A percentile compares a stretch with the other conserved stretches of the same genome.
Evolutionary conservation across 106 monocot genomes (phyloP).

Genomic region (Acanthochlamys bracteata): DNA sequence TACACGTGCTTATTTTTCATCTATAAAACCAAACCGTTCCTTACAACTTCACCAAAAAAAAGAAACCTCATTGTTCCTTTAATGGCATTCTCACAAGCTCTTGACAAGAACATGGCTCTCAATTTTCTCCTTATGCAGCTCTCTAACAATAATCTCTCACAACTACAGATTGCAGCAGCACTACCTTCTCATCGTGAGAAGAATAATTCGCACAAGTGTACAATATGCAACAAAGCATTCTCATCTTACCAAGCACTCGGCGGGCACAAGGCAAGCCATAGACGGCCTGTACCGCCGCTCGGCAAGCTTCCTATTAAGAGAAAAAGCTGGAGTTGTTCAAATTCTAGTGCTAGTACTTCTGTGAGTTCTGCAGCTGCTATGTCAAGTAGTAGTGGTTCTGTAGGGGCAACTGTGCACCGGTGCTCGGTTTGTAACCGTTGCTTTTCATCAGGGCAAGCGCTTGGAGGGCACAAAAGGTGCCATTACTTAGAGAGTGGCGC

Average conservation of each 20-base stretch:
- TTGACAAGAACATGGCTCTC: no score
- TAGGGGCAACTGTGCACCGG: slow-evolving; percentile 4
- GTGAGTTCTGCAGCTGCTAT: neutral
- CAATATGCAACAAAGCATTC: slow-evolving; percentile 34
- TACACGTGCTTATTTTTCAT: no score
- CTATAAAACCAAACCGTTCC: no score
- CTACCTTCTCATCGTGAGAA: no score
- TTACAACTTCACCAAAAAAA: no score
- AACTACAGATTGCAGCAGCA: no score
- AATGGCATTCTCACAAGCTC: no score
- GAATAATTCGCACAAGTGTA: slow-evolving; percentile 21
- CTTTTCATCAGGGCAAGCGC: slow-evolving; percentile 33
- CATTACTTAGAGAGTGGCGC: slow-evolving; percentile 27
- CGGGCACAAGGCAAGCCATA: slow-evolving; percentile 44
- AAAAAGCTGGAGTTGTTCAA: neutral
- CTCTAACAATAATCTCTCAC: no score
- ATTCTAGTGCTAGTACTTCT: neutral
- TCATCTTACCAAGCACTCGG: slow-evolving; percentile 41
- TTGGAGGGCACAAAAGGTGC: slow-evolving; percentile 45
- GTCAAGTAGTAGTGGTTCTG: neutral
- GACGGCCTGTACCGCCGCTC: slow-evolving; percentile 13
- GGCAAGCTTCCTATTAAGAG: neutral
- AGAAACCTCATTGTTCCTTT: no score
- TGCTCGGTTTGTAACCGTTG: slow-evolving; percentile 26
- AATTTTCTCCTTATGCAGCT: no score